A percentile compares a stretch with the other conserved stretches of the same genome.
Evolutionary conservation across 1,284 basidiomycete species (phyloP).

Genomic region (Heterobasidion irregulare): DNA sequence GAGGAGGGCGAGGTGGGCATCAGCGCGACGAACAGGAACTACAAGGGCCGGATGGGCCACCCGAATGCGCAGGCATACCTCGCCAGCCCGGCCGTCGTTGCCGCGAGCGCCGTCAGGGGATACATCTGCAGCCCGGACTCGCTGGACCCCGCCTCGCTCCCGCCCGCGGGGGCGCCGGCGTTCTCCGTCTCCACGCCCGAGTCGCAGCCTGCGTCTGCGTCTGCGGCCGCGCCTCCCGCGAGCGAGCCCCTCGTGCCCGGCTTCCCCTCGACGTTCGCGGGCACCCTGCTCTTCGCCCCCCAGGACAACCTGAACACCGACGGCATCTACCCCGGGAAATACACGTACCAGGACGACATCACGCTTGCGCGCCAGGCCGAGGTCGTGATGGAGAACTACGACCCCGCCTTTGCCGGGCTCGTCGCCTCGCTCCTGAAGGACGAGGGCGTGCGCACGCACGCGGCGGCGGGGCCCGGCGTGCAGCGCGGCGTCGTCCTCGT

Average conservation of each 20-base stretch:
- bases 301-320: slow-evolving; percentile 99
- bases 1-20: slow-evolving; percentile 96
- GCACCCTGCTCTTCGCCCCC: slow-evolving; percentile 85
- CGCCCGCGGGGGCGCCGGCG: slow-evolving; percentile 43
- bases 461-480: slow-evolving; percentile 12
- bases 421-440: slow-evolving; percentile 52
- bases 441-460: slow-evolving; percentile 6
- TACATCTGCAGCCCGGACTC: slow-evolving; percentile 84
- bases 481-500: slow-evolving; percentile 71
- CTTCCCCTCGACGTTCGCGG: slow-evolving; percentile 81
- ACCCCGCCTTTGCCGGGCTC: slow-evolving; percentile 75
- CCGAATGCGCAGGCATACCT: slow-evolving; percentile 95
- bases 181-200: slow-evolving; percentile 46
- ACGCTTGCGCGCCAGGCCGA: slow-evolving; percentile 91
- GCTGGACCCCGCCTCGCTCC: slow-evolving; percentile 48
- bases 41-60: slow-evolving; percentile 97
- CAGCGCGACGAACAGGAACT: slow-evolving; percentile 97
- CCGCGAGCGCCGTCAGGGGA: slow-evolving; percentile 89
- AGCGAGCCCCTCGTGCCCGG: slow-evolving; percentile 63
- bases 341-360: slow-evolving; percentile 99
- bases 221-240: slow-evolving; percentile 18
- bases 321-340: slow-evolving; percentile 98
- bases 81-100: slow-evolving; percentile 93
- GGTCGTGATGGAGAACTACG: slow-evolving; percentile 99
- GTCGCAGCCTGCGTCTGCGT: slow-evolving; percentile 16